Base-by-base conservation (phyloP, 1,284 basidiomycete species). In the Limonomyces culmigenus region DNA sequence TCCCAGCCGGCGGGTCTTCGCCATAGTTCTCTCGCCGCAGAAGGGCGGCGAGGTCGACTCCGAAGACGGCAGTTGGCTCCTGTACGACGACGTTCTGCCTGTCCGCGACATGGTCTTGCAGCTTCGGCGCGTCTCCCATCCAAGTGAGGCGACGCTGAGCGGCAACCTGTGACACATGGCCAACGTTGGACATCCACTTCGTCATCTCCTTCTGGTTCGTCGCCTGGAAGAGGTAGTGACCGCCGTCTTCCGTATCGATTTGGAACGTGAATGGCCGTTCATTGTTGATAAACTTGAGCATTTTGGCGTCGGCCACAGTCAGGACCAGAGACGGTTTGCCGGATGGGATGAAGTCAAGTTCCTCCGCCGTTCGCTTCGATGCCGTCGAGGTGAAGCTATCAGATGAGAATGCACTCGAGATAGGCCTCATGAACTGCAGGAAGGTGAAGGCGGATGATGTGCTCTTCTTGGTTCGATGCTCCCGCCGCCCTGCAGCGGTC, bases 231-330 rank as follows among this genome's bases (percentile, higher is more conserved):
- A 86, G 53, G 45, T 84, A 84, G 45, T 78, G 73, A 0, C 79
- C 81, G 3, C 85, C 85, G 48, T 88, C 84, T 49, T 88, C 85
- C 1, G 84, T 81, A 44, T 78, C 71, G 29, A 88, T 59, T 47
- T 80, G 72, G 60, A 87, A 83, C 25, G 71, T 74, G 50, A 74
- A 87, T 32, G 81, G 80, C 19, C 84, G 65, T 41, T 81, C 77
- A 47, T 76, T 74, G 49, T 84, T 84, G 53, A 75, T 67, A 45
- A 77, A 76, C 40, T 70, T 67, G 3, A 65, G 60, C 13, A 79
- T 72, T 29, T 64, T 66, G 10, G 79, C 76, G 42, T 78, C 78
- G 34, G 73, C 70, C 29, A 86, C 60, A 43, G 69, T 80, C 35
- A 87, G 55, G 12, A 79, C 77, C 34, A 83, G 55, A 15, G 75